Percentiles rank a stretch among this genome's conserved stretches.
Conservation (phyloP, 2,329 filamentous ascomycete species). For the Arthrobotrys pseudoclavata region DNA sequence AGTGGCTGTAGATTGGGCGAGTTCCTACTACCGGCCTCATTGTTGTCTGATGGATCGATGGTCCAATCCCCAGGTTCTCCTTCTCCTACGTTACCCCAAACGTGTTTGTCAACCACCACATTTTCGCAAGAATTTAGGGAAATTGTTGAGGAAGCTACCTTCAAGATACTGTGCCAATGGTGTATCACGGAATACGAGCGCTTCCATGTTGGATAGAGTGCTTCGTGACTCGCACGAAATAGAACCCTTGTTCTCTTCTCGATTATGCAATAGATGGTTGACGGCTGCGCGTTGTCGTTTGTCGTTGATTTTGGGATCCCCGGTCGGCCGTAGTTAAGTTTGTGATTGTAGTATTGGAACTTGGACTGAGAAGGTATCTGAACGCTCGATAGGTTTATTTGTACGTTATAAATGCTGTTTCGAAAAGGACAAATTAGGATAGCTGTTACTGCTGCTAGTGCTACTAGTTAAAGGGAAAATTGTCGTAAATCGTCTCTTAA, state of each 20-base stretch:
- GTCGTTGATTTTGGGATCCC: not conserved
- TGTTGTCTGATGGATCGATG: slow-evolving; percentile 53
- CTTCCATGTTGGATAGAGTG: slow-evolving; percentile 76
- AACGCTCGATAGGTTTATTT: slow-evolving; percentile 32
- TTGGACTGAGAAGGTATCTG: slow-evolving; percentile 14
- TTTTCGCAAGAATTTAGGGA: slow-evolving; percentile 30
- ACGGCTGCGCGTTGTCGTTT: slow-evolving; percentile 17
- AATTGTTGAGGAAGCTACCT: slow-evolving; percentile 72
- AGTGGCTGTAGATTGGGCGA: slow-evolving; percentile 24
- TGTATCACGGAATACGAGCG: slow-evolving; percentile 85
- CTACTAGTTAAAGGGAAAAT: not conserved
- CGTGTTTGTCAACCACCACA: slow-evolving; percentile 37
- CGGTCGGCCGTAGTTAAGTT: not conserved
- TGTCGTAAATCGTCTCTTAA: slow-evolving; percentile 32
- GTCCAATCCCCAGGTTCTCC: slow-evolving; percentile 54
- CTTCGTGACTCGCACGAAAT: slow-evolving; percentile 28
- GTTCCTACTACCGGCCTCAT: slow-evolving; percentile 31
- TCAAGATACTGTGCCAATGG: slow-evolving; percentile 90
- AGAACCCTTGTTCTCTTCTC: not conserved
- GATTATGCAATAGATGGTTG: slow-evolving; percentile 13
- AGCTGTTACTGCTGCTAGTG: not conserved
- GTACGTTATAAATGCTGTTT: slow-evolving; percentile 6
- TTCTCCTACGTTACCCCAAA: slow-evolving; percentile 36
- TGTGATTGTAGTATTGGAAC: not conserved
- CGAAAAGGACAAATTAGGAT: slow-evolving; percentile 30